Percentiles rank a stretch among this genome's conserved stretches.
These are phyloP conservation scores for Coniochaeta hoffmannii DNA, from an alignment of 2,329 filamentous ascomycete species.

Conservation along the genomic window DNA sequence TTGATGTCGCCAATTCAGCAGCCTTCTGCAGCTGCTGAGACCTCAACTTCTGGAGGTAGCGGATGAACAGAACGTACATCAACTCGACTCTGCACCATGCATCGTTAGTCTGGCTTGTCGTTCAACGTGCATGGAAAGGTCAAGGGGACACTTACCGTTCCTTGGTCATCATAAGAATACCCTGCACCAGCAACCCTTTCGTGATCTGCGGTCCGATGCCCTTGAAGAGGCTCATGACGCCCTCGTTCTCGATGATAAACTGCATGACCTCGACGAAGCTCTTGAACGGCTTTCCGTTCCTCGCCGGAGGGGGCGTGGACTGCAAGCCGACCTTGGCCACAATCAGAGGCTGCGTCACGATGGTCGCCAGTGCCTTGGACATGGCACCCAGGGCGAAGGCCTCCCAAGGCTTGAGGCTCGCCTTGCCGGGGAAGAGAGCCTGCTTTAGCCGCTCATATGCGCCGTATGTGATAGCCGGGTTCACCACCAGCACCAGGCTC, in stretches of 20 bases:
- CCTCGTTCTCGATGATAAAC: constrained; percentile 88
- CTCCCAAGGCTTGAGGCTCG: constrained; percentile 71
- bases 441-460: constrained; percentile 86
- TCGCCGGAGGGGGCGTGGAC: constrained; percentile 77
- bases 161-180: constrained; percentile 98
- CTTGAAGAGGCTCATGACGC: constrained; percentile 80
- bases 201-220: constrained; percentile 90
- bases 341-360: constrained; percentile 89
- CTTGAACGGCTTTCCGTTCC: constrained; percentile 87
- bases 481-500: constrained; percentile 89
- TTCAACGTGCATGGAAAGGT: not conserved
- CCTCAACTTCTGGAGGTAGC: constrained; percentile 67
- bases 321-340: constrained; percentile 97
- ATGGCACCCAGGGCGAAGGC: constrained; percentile 91
- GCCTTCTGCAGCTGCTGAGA: constrained; percentile 62
- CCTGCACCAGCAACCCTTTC: constrained; percentile 90
- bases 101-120: constrained; percentile 7
- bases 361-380: constrained; percentile 87
- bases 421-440: constrained; percentile 68
- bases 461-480: constrained; percentile 95
- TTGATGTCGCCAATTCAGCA: constrained; percentile 50
- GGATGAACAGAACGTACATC: constrained; percentile 76
- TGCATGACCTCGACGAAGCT: constrained; percentile 90
- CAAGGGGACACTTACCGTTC: constrained; percentile 57
- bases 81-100: constrained; percentile 65